Base-by-base conservation (phyloP, 176 grass and related monocot genomes). In the Juncus inflexus region DNA sequence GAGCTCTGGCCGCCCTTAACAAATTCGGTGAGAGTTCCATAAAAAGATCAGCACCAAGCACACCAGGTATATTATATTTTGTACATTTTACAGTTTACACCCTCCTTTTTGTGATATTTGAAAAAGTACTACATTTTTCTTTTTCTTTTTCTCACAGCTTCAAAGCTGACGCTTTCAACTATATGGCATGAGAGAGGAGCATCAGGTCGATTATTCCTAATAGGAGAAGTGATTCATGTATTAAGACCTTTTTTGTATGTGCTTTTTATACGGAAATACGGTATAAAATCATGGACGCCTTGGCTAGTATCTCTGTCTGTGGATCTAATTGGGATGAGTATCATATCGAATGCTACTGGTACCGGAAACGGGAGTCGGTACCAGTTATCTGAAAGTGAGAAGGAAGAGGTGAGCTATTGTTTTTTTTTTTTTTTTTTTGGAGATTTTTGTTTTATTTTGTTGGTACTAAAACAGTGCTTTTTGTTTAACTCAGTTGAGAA, bases 181-280 rank as follows among this genome's bases (percentile, higher is more conserved):
- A 74, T 86, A 54, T 99, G 83, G 88, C 85, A 83, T 60, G 65
- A 84, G 77, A 92, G 79, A 81, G 85, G 94, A 9, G 15, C 64
- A 66, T 86, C 75, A 54, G 80, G 83, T 73, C 83, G 80, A 14
- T 76, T 92, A 75, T 92, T 84, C 64, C 60, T 99, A 42, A 58
- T 86, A 50, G 94, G 94, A 64, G 94, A 99, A 77, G 80, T 75
- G 10, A 76, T 90, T 66, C 87, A 74, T 66, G 76, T 99, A 64
- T 86, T 99, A 61, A 84, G 94, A 78, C 94, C 94, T 58, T 76
- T 99, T 41, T 64, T 90, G 16, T 99, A 99, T 12, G 88, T 99
- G 13, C 76, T 99, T 42, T 43, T 99, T 58, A 90, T 99, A 15
- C 90, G 83, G 72, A 99, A 79, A 76, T 99, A 79, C 69, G 94